phyloP scores from a whole-genome alignment of 116 monocot genomes.

The Posidonia oceanica region DNA sequence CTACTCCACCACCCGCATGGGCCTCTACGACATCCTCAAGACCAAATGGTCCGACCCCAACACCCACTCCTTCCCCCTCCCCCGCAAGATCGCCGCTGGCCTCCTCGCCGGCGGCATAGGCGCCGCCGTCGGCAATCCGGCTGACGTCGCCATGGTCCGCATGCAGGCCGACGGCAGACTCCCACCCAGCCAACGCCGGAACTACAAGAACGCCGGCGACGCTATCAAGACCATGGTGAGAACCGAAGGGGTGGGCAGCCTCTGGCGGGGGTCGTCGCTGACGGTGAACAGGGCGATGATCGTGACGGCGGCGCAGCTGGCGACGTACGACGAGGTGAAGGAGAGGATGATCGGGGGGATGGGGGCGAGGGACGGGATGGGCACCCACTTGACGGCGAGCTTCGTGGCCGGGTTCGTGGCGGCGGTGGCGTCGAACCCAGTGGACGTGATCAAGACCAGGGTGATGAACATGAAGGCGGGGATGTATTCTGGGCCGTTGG shows the following conservation, averaged over 20 bases:
- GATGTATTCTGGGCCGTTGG: constrained; percentile 53
- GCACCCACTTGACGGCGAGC: constrained; percentile 75
- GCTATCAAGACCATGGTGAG: constrained; percentile 29
- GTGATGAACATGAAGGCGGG: constrained; percentile 85
- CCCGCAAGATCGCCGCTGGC: constrained; percentile 64
- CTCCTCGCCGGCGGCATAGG: constrained; percentile 65
- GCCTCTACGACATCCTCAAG: constrained; percentile 80
- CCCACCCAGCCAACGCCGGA: constrained; percentile 22
- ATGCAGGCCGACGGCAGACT: constrained; percentile 62
- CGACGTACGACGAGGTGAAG: constrained; percentile 90
- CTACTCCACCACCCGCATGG: constrained; percentile 94
- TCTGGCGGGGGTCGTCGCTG: constrained; percentile 76
- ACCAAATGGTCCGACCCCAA: constrained; percentile 29
- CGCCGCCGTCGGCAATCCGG: constrained; percentile 81
- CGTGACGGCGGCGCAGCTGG: constrained; percentile 91
- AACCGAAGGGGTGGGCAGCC: constrained; percentile 40
- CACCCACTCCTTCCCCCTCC: constrained; percentile 34
- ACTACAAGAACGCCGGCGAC: constrained; percentile 29
- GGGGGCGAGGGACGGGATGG: constrained; percentile 42
- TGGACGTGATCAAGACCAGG: constrained; percentile 83
- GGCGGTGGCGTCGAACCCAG: constrained; percentile 73
- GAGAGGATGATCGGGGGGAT: constrained; percentile 40
- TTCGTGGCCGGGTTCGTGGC: constrained; percentile 74
- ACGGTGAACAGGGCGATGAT: constrained; percentile 95
- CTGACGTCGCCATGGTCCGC: constrained; percentile 95